Evolutionary conservation across 2,329 filamentous ascomycete species (phyloP), one percentile per base, ranked within the genome.

Genomic region (Hypoxylon sp.): DNA sequence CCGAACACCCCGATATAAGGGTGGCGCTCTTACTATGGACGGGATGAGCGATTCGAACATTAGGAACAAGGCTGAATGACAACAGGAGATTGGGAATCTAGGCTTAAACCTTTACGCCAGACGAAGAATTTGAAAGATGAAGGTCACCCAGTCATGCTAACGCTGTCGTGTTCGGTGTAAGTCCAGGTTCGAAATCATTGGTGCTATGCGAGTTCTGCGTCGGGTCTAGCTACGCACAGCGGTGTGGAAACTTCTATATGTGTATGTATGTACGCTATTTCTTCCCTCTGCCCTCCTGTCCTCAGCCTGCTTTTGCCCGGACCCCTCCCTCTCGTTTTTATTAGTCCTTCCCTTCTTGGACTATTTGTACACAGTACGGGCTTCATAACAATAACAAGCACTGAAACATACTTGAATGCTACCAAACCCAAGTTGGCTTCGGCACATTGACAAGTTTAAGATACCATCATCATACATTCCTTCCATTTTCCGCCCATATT

Each of bases 111-210:
- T 63, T 63, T 59, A 57, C 56, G 52, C 30, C 25, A 17, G 41
- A 52, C 55, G 50, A 60, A 41, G 61, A 50, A 41, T 58, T 51
- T 21, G 43, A 21, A 50, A 64, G 45, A 63, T 10, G 52, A 53
- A 68, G 53, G 38, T 5, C 19, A 36, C 19, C 61, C 64, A 71
- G 64, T 68, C 48, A 65, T 45, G 63, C 60, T 69, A 55, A 65
- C 60, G 63, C 63, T 68, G 62, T 68, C 69, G 63, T 71, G 72
- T 71, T 72, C 65, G 72, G 73, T 75, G 71, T 74, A 61, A 72
- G 68, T 56, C 49, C 51, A 63, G 30, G 53, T 51, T 51, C 45
- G 52, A 63, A 50, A 69, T 66, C 60, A 71, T 72, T 70, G 69
- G 68, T 65, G 25, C 52, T 45, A 60, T 63, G 60, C 63, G 48